phyloP scores from a whole-genome alignment of 805 yeast genomes.

The Yamadazyma scolyti region DNA sequence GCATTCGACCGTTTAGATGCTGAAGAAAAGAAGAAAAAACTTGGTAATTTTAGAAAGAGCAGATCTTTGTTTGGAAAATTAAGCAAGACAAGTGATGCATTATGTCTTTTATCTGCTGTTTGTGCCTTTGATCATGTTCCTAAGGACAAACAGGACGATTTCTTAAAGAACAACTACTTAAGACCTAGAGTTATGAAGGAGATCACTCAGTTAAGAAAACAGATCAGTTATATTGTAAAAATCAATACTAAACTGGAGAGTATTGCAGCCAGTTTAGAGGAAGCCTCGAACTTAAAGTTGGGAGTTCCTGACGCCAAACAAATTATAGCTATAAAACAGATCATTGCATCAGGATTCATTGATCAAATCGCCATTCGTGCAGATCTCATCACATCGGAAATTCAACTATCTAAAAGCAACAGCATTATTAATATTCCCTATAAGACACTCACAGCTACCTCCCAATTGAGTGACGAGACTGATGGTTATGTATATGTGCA shows the following conservation, averaged over 20 bases:
- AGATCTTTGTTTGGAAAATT: constrained; percentile 59
- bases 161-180: constrained; percentile 60
- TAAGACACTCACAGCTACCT: constrained; percentile 44
- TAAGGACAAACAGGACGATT: constrained; percentile 36
- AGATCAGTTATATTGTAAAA: constrained; percentile 71
- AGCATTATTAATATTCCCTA: constrained; percentile 63
- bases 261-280: constrained; percentile 43
- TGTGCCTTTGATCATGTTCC: constrained; percentile 85
- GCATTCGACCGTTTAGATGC: constrained; percentile 29
- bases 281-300: constrained; percentile 42
- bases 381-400: constrained; percentile 65
- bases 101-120: constrained; percentile 72
- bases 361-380: constrained; percentile 89
- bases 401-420: constrained; percentile 54
- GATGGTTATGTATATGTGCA: constrained; percentile 73
- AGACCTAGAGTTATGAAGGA: constrained; percentile 84
- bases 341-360: constrained; percentile 87
- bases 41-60: constrained; percentile 50
- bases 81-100: constrained; percentile 72
- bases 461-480: constrained; percentile 31
- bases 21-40: constrained; percentile 31
- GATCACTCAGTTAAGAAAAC: constrained; percentile 74
- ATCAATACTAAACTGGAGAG: constrained; percentile 57
- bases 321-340: constrained; percentile 78
- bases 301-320: constrained; percentile 68